These are phyloP conservation scores for Volvox reticuliferus DNA, from an alignment of 139 green algal genomes.

Conservation along the genomic window DNA sequence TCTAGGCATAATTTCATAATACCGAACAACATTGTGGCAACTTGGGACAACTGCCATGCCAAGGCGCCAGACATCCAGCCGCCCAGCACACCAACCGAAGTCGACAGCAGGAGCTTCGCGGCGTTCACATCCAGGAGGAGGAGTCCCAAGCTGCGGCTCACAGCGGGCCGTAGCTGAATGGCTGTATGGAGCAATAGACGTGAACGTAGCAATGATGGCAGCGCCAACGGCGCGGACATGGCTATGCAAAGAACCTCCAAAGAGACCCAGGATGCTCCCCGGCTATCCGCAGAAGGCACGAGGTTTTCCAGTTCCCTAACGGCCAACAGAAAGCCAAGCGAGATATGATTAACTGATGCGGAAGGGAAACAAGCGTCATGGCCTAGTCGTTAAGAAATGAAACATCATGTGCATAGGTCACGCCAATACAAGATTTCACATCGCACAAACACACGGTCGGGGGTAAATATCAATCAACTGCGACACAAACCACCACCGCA, in stretches of 20 bases:
- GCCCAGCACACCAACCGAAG: neutral
- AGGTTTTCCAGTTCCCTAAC: neutral
- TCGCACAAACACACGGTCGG: neutral
- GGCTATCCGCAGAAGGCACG: neutral
- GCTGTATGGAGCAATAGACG: conserved; percentile 9
- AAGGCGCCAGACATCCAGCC: neutral
- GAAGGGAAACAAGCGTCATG: too few relatives aligned
- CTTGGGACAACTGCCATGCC: conserved; percentile 29
- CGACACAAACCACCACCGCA: neutral
- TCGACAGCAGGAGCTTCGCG: neutral
- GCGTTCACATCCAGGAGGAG: conserved; percentile 24
- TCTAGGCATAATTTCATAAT: neutral
- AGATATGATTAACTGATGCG: neutral
- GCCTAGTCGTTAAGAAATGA: too few relatives aligned
- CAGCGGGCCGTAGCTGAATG: conserved; percentile 12
- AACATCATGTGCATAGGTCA: too few relatives aligned
- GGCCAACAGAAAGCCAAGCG: neutral
- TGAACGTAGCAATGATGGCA: neutral
- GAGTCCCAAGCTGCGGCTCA: conserved; percentile 9
- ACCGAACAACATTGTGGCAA: neutral
- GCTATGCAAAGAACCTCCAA: neutral
- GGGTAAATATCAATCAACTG: neutral
- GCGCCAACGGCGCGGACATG: conserved; percentile 25
- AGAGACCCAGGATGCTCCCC: neutral
- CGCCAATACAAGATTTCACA: neutral